Evolutionary conservation across 1,284 basidiomycete species (phyloP).

Genomic region (Neotropicomus parvogracilis): DNA sequence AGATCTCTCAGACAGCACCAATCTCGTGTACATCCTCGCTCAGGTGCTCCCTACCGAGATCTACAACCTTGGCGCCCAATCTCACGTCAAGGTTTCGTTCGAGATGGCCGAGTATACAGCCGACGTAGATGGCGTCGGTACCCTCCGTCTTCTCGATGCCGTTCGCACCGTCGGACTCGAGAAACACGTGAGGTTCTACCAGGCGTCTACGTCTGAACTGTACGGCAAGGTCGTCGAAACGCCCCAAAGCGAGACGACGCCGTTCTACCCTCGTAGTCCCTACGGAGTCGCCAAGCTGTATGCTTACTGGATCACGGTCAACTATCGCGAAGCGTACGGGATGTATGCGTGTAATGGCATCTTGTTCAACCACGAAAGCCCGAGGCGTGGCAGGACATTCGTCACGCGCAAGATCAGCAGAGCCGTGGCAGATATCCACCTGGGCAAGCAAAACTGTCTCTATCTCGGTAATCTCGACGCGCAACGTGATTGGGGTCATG

Average conservation of each 20-base stretch:
- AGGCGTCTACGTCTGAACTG: conserved; percentile 90
- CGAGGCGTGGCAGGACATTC: conserved; percentile 86
- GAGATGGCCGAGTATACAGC: conserved; percentile 97
- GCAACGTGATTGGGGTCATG: conserved; percentile 92
- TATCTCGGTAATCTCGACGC: conserved; percentile 91
- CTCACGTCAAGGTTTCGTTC: conserved; percentile 94
- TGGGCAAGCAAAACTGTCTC: conserved; percentile 82
- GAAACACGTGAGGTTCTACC: conserved; percentile 85
- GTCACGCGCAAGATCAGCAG: conserved; percentile 91
- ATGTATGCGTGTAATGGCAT: conserved; percentile 93
- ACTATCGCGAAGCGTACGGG: conserved; percentile 88
- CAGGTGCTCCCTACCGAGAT: conserved; percentile 89
- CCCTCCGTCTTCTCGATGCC: conserved; percentile 87
- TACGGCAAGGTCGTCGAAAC: conserved; percentile 92
- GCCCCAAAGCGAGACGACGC: conserved; percentile 87
- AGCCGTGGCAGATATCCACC: conserved; percentile 82
- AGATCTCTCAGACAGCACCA: conserved; percentile 88
- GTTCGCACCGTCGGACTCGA: conserved; percentile 89
- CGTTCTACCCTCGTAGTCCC: conserved; percentile 90
- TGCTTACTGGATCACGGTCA: conserved; percentile 86
- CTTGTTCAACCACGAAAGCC: conserved; percentile 93
- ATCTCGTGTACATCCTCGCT: conserved; percentile 90
- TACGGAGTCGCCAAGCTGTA: conserved; percentile 92
- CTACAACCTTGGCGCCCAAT: conserved; percentile 95
- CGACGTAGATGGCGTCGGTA: conserved; percentile 89